phyloP scores from a whole-genome alignment of 129 eudicot species.

The Centrapalus pauciflorus region DNA sequence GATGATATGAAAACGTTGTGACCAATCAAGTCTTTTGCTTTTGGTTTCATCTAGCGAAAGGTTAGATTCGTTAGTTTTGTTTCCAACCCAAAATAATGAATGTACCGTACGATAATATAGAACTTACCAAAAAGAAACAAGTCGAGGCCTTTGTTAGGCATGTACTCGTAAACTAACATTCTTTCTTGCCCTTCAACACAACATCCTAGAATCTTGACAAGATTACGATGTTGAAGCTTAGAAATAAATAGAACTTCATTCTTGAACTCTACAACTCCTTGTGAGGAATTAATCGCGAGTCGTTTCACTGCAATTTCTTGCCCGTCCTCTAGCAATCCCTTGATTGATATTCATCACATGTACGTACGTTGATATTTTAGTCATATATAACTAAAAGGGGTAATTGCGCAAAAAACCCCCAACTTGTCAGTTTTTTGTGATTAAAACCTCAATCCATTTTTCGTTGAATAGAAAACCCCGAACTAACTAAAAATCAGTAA shows the following conservation, averaged over 20 bases:
- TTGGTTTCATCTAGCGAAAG: constrained; percentile 13
- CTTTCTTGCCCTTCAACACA: constrained; percentile 48
- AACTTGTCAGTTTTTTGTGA: too few species aligned
- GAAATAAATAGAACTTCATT: constrained; percentile 49
- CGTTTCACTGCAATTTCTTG: constrained; percentile 61
- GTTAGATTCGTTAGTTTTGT: neutral
- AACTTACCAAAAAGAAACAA: constrained; percentile 38
- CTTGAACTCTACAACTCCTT: constrained; percentile 49
- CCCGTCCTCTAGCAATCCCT: constrained; percentile 52
- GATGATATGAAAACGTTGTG: constrained; percentile 35
- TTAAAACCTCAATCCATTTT: too few species aligned
- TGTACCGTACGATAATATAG: neutral
- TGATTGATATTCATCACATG: neutral
- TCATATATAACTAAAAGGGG: too few species aligned
- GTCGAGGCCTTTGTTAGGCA: constrained; percentile 59
- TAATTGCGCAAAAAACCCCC: too few species aligned
- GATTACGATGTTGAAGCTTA: constrained; percentile 61
- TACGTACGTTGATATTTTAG: too few species aligned
- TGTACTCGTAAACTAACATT: constrained; percentile 54
- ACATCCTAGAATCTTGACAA: constrained; percentile 52
- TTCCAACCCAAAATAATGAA: neutral
- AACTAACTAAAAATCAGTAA: too few species aligned
- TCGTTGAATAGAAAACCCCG: too few species aligned
- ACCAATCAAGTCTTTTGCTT: constrained; percentile 31
- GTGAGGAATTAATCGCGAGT: constrained; percentile 42